Conservation (phyloP, 352 stramenopile species). For the Paralagenidium karlingii region DNA sequence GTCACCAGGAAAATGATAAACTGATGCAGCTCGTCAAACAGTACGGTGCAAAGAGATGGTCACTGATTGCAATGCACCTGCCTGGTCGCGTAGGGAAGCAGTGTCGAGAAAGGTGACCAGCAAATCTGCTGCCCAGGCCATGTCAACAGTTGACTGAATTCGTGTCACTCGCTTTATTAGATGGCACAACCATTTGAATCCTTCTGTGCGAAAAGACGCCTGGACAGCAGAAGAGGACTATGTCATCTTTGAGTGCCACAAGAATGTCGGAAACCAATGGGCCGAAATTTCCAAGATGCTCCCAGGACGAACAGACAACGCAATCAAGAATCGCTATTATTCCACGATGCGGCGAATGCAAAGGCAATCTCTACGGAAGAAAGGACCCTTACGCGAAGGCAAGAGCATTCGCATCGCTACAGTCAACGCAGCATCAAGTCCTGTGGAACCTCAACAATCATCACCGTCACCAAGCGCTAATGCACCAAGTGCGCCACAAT, state of each 20-base stretch:
- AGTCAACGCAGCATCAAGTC: conserved; percentile 15
- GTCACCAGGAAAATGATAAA: conserved; percentile 66
- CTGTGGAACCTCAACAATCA: conserved; percentile 5
- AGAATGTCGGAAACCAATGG: conserved; percentile 88
- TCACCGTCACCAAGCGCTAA: neutral
- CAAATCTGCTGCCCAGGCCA: conserved; percentile 1
- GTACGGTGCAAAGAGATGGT: conserved; percentile 84
- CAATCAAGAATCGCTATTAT: conserved; percentile 89
- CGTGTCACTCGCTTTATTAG: conserved; percentile 9
- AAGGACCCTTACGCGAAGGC: conserved; percentile 61
- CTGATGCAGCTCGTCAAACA: conserved; percentile 82
- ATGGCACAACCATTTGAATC: conserved; percentile 85
- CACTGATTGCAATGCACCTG: conserved; percentile 81
- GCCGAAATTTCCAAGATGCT: conserved; percentile 87
- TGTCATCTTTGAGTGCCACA: conserved; percentile 84
- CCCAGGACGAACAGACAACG: conserved; percentile 80
- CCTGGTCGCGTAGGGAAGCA: conserved; percentile 82
- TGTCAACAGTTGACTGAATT: neutral
- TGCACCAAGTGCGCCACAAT: neutral
- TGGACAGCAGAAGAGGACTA: conserved; percentile 86
- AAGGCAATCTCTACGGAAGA: conserved; percentile 78
- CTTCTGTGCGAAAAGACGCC: conserved; percentile 76
- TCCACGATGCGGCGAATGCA: conserved; percentile 86
- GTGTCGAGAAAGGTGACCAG: conserved; percentile 51
- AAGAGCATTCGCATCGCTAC: conserved; percentile 70